Conservation (phyloP, 371 early-diverging fungal species). For the Mucor ambiguus region DNA sequence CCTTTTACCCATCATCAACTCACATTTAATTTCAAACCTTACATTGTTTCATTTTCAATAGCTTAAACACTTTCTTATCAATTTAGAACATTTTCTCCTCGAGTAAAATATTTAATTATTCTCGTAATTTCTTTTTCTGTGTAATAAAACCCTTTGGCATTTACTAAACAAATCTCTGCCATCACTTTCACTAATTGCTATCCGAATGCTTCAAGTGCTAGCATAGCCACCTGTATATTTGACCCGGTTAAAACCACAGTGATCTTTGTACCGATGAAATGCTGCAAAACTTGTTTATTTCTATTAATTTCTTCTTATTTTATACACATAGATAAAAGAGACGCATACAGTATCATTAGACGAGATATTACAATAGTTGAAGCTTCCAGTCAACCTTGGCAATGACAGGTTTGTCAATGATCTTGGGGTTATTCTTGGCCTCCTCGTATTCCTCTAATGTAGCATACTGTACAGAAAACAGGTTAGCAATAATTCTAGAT, state of each 20-base stretch:
- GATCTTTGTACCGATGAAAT: too few species aligned
- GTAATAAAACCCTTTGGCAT: neutral
- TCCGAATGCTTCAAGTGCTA: too few species aligned
- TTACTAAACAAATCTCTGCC: neutral
- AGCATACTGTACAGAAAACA: slow-evolving; percentile 32
- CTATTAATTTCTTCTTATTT: neutral
- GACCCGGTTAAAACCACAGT: too few species aligned
- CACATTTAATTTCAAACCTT: neutral
- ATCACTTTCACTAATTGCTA: too few species aligned
- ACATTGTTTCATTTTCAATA: slow-evolving; percentile 21
- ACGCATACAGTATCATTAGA: neutral
- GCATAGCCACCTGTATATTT: too few species aligned
- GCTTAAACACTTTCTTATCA: neutral
- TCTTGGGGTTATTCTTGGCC: slow-evolving; percentile 30
- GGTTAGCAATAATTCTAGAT: neutral
- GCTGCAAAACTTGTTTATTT: slow-evolving; percentile 1
- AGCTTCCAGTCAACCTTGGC: slow-evolving; percentile 46
- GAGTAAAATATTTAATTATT: neutral
- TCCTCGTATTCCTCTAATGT: slow-evolving; percentile 45
- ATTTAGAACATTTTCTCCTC: neutral
- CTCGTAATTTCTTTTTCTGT: neutral
- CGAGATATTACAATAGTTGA: slow-evolving; percentile 33
- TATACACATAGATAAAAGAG: neutral
- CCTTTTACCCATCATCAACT: neutral
- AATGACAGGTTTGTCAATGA: slow-evolving; percentile 49